Base-by-base conservation (phyloP, 768 basidiomycete genomes). In the Rhizopogon salebrosus region DNA sequence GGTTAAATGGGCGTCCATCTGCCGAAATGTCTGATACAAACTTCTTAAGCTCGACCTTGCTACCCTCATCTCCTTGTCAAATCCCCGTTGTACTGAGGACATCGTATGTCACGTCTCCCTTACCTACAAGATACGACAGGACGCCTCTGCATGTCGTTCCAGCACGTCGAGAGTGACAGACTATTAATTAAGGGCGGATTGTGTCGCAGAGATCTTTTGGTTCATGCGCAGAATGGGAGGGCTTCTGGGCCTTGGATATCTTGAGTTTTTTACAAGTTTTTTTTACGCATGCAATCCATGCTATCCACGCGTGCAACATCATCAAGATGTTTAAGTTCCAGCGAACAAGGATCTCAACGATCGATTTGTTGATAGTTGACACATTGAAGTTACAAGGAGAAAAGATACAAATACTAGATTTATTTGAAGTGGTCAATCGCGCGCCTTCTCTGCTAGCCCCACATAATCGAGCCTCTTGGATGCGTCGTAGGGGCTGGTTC, bases 131-230 rank as follows among this genome's bases (percentile, higher is more conserved):
- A 29, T 51, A 51, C 14, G 26, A 31, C 3, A 29, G 37, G 18
- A 51, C 40, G n/a, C 26, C 14, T 41, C n/a, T 40, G 37, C 14
- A 40, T 41, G 27, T 50, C 49, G 49, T 27, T 51, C 49, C 39
- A 51, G 24, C 22, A 41, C 49, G 22, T 51, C 49, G 18, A 51
- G 49, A 13, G 49, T 51, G 49, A 51, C 41, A 8, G 46, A 40
- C 49, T 41, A 51, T 10, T n/a, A n/a, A n/a, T n/a, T n/a, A n/a
- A n/a, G 49, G 49, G 16, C 49, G 43, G 37, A 51, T 51, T 6
- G 49, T 51, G 37, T 41, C 18, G 49, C 49, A 20, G 46, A 51
- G 20, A 45, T 51, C 40, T 51, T 51, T 29, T 40, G 40, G 7
- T 51, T 51, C 43, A 51, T 27, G 49, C 49, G 3, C 37, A 40